phyloP scores from a whole-genome alignment of 352 stramenopile genomes.

The Pythium dissimile region DNA sequence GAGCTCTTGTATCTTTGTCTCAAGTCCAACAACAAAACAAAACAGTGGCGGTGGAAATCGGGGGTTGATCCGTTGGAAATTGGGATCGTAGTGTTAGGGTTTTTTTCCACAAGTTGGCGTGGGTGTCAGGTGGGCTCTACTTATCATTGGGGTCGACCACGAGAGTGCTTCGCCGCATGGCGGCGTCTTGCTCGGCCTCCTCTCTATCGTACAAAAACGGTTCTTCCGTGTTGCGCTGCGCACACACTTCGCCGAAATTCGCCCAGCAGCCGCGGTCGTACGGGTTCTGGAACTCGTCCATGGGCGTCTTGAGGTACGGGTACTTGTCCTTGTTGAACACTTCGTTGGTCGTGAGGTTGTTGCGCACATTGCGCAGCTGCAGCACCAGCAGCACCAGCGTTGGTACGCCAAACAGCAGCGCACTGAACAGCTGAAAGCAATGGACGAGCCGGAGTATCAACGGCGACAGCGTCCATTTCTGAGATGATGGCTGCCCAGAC shows the following conservation, averaged over 20 bases:
- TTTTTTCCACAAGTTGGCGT: too few species aligned
- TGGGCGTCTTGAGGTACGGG: constrained; percentile 72
- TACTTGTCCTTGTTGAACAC: constrained; percentile 91
- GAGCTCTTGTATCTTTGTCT: too few species aligned
- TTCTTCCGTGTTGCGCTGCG: constrained; percentile 17
- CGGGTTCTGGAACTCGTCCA: constrained; percentile 78
- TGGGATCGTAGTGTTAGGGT: too few species aligned
- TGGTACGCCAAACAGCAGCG: constrained; percentile 63
- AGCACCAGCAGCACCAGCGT: constrained; percentile 55
- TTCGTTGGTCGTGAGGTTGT: constrained; percentile 82
- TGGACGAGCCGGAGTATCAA: constrained; percentile 58
- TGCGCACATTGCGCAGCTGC: constrained; percentile 68
- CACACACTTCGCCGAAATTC: constrained; percentile 64
- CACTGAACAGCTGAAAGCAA: constrained; percentile 43
- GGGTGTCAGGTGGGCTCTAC: too few species aligned
- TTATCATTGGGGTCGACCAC: constrained; percentile 6
- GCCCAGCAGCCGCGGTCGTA: constrained; percentile 56
- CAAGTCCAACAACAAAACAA: too few species aligned
- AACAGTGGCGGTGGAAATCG: too few species aligned
- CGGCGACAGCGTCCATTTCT: constrained; percentile 24
- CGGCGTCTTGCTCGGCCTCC: not conserved
- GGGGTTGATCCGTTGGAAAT: too few species aligned
- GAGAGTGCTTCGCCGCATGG: not conserved
- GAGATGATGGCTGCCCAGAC: not conserved
- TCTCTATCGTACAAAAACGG: not conserved